Base-by-base conservation (phyloP, 1,284 basidiomycete species). In the Sanghuangporus baumii region DNA sequence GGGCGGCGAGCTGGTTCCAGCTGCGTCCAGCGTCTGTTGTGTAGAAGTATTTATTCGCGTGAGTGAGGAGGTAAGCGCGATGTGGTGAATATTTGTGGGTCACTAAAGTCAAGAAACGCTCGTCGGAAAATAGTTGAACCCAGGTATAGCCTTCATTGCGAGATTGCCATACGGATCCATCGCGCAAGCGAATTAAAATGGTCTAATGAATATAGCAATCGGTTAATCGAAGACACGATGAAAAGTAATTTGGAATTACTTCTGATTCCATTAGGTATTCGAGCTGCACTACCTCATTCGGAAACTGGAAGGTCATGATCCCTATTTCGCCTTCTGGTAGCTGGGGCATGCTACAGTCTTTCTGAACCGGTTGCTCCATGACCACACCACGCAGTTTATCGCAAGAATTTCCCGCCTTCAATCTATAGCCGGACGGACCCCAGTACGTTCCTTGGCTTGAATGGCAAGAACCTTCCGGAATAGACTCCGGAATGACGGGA, bases 121-220 rank as follows among this genome's bases (percentile, higher is more conserved):
- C 78, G 1, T 77, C 79, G 0, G 84, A 79, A 67, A 75, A 76
- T 12, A 88, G 78, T 67, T 86, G 86, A 57, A 81, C 81, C 96
- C 96, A 99, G 0, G 87, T 88, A 74, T 93, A 95, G 0, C 96
- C 96, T 74, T 99, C 96, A 73, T 96, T 98, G 70, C 84, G 84
- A 0, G 94, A 97, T 77, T 97, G 94, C 91, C 93, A 98, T 59
- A 98, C 81, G 0, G 84, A 82, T 64, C 87, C 78, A 70, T 98
- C 93, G 1, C 74, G 72, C 3, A 97, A 80, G 36, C 93, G 89
- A 38, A 93, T 86, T 23, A 99, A 83, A 59, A 98, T 85, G 1
- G 94, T 95, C 81, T 93, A 72, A 6, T 72, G 76, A 69, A 65
- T 4, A 72, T 76, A 69, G 65, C 9, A 26, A 40, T 12, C 60